Base-by-base conservation (phyloP, 2,329 filamentous ascomycete genomes). In the Talaromyces funiculosus region DNA sequence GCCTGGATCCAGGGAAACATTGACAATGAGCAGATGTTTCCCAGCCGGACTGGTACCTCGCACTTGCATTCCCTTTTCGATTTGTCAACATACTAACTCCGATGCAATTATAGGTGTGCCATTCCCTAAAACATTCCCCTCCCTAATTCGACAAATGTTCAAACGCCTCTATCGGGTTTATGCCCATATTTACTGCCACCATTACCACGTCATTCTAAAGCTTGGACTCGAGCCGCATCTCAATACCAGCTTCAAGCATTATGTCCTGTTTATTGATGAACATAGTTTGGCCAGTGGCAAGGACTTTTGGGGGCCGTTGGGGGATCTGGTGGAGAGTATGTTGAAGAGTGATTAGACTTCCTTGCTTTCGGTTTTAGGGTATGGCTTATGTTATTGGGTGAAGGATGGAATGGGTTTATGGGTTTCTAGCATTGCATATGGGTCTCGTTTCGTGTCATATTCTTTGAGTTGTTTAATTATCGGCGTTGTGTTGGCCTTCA, bases 191-290 rank as follows among this genome's bases (percentile, higher is more conserved):
- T 99, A 99, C 85, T 99, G 95, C 81, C 94, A 99, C 77, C 94
- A 99, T 80, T 99, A 99, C 78, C 92, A 92, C 37, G 92, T 99
- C 66, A 89, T 99, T 67, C 89, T 95, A 62, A 92, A 97, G 73
- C 84, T 99, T 40, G 94, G 94, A 22, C 84, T 99, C 61, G 94
- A 99, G 77, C 92, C 95, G 47, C 94, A 99, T 76, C 84, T 99
- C 66, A 99, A 99, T 78, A 99, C 94, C 14, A 96, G 91, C 78
- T 99, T 99, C 86, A 99, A 99, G 83, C 94, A 99, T 77, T 99
- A 97, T 72, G 94, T 99, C 64, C 84, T 99, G 62, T 99, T 99
- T 77, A 92, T 99, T 67, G 92, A 99, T 75, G 95, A 99, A 82
- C 94, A 97, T 77, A 87, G 86, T 67, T 79, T 99, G 67, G 92